These are phyloP conservation scores for Ciborinia camelliae DNA, from an alignment of 2,329 filamentous ascomycete genomes.

Conservation along the genomic window DNA sequence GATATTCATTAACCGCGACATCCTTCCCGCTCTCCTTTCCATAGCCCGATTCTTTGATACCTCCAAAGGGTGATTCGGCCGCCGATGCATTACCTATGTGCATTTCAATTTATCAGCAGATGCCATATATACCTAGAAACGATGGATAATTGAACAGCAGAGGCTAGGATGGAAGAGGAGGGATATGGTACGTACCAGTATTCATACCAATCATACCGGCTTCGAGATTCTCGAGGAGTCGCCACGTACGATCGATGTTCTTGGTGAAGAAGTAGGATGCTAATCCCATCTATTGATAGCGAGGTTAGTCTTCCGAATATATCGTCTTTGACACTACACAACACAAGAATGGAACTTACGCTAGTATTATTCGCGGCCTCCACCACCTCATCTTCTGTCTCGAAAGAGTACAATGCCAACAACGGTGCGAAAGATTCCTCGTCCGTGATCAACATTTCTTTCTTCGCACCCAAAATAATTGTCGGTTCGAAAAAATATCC, in stretches of 20 bases:
- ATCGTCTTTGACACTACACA: too few species aligned
- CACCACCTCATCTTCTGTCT: constrained; percentile 63
- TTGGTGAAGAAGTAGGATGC: constrained; percentile 68
- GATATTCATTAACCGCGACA: constrained; percentile 59
- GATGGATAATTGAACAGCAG: too few species aligned
- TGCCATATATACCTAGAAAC: too few species aligned
- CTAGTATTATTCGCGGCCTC: constrained; percentile 55
- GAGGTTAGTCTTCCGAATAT: constrained; percentile 12
- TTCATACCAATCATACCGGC: constrained; percentile 69
- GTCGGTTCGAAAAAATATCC: constrained; percentile 71
- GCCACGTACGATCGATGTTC: constrained; percentile 62
- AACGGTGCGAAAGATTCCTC: constrained; percentile 68
- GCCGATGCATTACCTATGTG: constrained; percentile 56
- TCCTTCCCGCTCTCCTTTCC: constrained; percentile 66
- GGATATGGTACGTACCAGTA: constrained; percentile 45
- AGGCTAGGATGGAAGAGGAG: too few species aligned
- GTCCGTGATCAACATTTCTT: constrained; percentile 53
- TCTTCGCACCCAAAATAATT: constrained; percentile 56
- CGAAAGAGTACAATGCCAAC: constrained; percentile 60
- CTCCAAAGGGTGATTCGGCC: constrained; percentile 64
- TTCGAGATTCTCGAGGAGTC: constrained; percentile 63
- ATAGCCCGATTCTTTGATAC: constrained; percentile 65
- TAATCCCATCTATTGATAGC: constrained; percentile 50
- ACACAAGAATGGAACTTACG: constrained; percentile 23
- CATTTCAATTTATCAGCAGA: constrained; percentile 12